These are phyloP conservation scores for Xylariaceae sp. DNA, from an alignment of 2,329 filamentous ascomycete species.

Conservation along the genomic window DNA sequence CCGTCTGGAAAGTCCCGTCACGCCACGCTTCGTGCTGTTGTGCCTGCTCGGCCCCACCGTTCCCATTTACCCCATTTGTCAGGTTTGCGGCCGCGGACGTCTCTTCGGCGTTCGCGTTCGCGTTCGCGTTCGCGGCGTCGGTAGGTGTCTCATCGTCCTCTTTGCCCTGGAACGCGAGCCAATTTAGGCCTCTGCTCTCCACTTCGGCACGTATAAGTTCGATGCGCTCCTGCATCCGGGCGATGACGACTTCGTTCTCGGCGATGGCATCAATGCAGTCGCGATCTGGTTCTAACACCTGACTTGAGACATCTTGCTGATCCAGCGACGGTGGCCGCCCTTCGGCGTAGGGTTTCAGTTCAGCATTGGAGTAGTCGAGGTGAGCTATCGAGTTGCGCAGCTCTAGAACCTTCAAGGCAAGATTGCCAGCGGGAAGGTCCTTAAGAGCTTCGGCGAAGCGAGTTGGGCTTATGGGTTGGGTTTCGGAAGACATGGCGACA, in stretches of 20 bases:
- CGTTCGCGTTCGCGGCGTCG: slow-evolving; percentile 4
- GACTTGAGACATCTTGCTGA: slow-evolving; percentile 24
- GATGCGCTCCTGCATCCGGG: slow-evolving; percentile 68
- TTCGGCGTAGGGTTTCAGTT: slow-evolving; percentile 70
- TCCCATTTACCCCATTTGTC: slow-evolving; percentile 34
- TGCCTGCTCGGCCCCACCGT: slow-evolving; percentile 12
- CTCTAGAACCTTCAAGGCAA: slow-evolving; percentile 76
- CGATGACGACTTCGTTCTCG: slow-evolving; percentile 72
- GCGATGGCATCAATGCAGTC: slow-evolving; percentile 75
- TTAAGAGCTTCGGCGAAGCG: slow-evolving; percentile 70
- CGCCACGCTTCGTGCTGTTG: slow-evolving; percentile 53
- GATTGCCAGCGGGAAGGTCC: slow-evolving; percentile 65
- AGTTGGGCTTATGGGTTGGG: slow-evolving; percentile 61
- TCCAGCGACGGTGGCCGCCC: slow-evolving; percentile 42
- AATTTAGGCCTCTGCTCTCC: slow-evolving; percentile 57
- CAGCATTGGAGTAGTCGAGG: slow-evolving; percentile 72
- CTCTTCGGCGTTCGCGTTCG: neutral
- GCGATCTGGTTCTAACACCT: slow-evolving; percentile 53
- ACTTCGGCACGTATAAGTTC: slow-evolving; percentile 67
- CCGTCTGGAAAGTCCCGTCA: slow-evolving; percentile 66
- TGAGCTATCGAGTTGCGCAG: slow-evolving; percentile 75
- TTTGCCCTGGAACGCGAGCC: slow-evolving; percentile 58
- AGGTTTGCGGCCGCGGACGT: slow-evolving; percentile 2
- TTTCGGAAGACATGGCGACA: slow-evolving; percentile 61
- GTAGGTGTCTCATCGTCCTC: slow-evolving; percentile 41